Evolutionary conservation across 495 filamentous ascomycete genomes (phyloP), one percentile per base, ranked within the genome.

Genomic region (Trichoderma parareesei): DNA sequence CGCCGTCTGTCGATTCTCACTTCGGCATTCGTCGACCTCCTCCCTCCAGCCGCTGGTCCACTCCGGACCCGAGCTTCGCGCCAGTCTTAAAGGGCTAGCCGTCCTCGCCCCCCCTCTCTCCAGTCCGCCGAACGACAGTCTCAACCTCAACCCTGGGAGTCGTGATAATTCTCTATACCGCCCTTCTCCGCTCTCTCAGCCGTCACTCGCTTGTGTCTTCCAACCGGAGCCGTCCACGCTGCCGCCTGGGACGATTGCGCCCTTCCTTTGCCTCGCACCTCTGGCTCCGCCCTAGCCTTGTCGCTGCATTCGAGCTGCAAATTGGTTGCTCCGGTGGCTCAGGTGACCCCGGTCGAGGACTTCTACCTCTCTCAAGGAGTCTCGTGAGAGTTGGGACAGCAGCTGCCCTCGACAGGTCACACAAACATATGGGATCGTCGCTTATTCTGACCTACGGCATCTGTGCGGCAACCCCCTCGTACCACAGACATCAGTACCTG

Each of bases 51-150:
- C 18, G 20, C 9, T 57, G 53, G 33, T n/a, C 53, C 53, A 37
- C 53, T 57, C 27, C 53, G 33, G 53, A 57, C 33, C 53, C 53
- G 53, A 10, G 27, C 37, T 37, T 57, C 53, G 53, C 53, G 33
- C 53, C 53, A 57, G 53, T 13, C 53, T 57, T 57, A 57, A 57
- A 57, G 20, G 53, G 9, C 53, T n/a, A 37, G 53, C 53, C 53
- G 33, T 57, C 53, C 53, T 35, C 53, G 11, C 18, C 33, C 33
- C 27, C 33, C 53, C 37, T 6, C 40, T 41, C 40, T 57, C 53
- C 27, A 35, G 2, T 57, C 14, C 37, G 53, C 53, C 27, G 53
- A 14, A 57, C 53, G 33, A 10, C 53, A 35, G 37, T 13, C 11
- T 27, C 53, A 5, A 57, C 27, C 20, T 37, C 20, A 57, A 3